Evolutionary conservation across 495 filamentous ascomycete species (phyloP).

Genomic region (Penicillium canescens): DNA sequence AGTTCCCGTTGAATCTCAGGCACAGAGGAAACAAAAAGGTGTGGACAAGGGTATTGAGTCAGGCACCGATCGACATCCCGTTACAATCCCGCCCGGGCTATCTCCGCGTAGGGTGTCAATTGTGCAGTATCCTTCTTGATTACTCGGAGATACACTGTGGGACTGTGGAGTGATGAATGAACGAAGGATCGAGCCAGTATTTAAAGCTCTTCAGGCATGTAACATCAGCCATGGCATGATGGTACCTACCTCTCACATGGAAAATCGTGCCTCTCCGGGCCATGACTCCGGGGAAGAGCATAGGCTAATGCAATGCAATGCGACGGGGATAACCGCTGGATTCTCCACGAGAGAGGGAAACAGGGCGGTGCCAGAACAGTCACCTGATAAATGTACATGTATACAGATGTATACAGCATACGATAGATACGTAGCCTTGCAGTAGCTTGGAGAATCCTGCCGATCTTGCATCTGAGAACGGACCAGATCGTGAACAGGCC

Average conservation of each 20-base stretch:
- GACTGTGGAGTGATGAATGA: background rate
- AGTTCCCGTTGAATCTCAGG: constrained; percentile 14
- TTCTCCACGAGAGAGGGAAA: constrained; percentile 17
- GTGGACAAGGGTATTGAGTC: constrained; percentile 9
- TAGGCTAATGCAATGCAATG: constrained; percentile 33
- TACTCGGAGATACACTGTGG: background rate
- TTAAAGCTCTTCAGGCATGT: background rate
- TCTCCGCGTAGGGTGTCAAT: background rate
- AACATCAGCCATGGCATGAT: constrained; percentile 5
- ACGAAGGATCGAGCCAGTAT: background rate
- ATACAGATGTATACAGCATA: constrained; percentile 1
- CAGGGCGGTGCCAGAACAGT: constrained; percentile 20
- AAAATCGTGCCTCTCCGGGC: constrained; percentile 3
- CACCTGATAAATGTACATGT: constrained; percentile 21
- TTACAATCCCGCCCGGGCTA: constrained; percentile 2
- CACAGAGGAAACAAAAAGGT: constrained; percentile 16
- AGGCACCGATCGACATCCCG: constrained; percentile 15
- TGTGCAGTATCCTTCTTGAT: background rate
- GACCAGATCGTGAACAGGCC: constrained; percentile 29
- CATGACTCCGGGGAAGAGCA: constrained; percentile 21
- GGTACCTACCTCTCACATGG: too few relatives aligned
- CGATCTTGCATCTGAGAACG: constrained; percentile 29
- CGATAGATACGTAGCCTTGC: background rate
- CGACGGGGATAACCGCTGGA: constrained; percentile 23
- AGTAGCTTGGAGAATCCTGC: constrained; percentile 7